Conservation (phyloP, 441 rosid genomes). For the Erodium trifolium region DNA sequence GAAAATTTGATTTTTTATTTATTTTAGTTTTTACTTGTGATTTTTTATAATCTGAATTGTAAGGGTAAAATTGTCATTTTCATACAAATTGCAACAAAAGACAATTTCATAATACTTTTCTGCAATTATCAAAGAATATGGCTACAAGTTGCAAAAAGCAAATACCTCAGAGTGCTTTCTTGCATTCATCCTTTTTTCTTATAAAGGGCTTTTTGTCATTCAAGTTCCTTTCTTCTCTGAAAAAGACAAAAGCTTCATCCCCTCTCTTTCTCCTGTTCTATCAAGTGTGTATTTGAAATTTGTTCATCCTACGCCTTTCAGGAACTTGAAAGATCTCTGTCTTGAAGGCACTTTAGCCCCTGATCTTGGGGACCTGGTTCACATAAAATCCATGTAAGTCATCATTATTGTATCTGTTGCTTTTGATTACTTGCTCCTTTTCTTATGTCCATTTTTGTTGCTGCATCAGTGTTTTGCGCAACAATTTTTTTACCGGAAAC, state of each 20-base stretch:
- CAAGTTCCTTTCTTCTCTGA: background rate
- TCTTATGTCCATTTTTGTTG: background rate
- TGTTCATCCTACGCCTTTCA: constrained; percentile 12
- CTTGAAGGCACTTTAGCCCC: constrained; percentile 41
- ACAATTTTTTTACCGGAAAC: constrained; percentile 36
- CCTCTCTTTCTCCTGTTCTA: background rate
- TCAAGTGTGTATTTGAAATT: background rate
- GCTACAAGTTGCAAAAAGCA: too few relatives aligned
- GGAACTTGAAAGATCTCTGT: constrained; percentile 42
- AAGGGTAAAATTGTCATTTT: too few relatives aligned
- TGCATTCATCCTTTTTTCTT: too few relatives aligned
- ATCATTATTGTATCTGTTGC: background rate
- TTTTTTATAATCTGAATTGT: too few relatives aligned
- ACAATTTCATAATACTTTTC: too few relatives aligned
- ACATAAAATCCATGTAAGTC: constrained; percentile 40
- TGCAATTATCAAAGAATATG: too few relatives aligned
- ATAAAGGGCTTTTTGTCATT: too few relatives aligned
- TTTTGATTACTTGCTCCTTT: background rate
- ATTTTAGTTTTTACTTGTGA: too few relatives aligned
- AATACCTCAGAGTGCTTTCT: too few relatives aligned
- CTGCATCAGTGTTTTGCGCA: constrained; percentile 33
- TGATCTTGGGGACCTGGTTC: constrained; percentile 32
- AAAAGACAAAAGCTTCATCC: background rate
- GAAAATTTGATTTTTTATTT: too few relatives aligned
- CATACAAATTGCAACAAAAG: too few relatives aligned